Conservation (phyloP, 768 basidiomycete species). For the Lactifluus hygrophoroides region DNA sequence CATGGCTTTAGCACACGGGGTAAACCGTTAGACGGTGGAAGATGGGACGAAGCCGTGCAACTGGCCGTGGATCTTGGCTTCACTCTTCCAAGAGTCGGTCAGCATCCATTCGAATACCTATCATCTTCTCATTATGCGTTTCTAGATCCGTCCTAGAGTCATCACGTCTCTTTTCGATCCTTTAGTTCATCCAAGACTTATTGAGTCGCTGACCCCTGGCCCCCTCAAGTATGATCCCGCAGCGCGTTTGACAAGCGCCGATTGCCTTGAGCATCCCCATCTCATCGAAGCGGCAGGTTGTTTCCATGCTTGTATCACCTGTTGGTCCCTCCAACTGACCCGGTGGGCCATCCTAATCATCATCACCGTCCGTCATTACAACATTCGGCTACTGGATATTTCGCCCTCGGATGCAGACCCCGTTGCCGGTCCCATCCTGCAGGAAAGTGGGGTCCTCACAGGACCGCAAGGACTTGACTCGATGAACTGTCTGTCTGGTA, state of each 20-base stretch:
- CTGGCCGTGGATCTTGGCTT: slow-evolving; percentile 82
- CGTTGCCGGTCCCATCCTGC: no score
- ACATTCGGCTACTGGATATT: no score
- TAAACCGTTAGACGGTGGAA: slow-evolving; percentile 71
- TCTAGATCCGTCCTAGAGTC: slow-evolving; percentile 58
- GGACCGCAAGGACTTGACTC: no score
- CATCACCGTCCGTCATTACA: no score
- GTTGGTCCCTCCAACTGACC: no score
- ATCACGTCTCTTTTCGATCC: slow-evolving; percentile 69
- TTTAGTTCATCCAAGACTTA: slow-evolving; percentile 64
- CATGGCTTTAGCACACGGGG: slow-evolving; percentile 72
- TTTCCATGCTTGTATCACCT: background rate
- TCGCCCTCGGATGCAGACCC: no score
- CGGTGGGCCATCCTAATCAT: no score
- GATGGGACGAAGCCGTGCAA: slow-evolving; percentile 77
- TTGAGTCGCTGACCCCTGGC: slow-evolving; percentile 90
- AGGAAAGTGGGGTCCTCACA: no score
- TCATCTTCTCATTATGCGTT: slow-evolving; percentile 12
- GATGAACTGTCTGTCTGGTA: no score
- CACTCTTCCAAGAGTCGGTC: slow-evolving; percentile 76
- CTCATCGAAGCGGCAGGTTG: slow-evolving; percentile 63
- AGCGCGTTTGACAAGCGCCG: slow-evolving; percentile 71
- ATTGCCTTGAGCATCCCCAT: slow-evolving; percentile 87
- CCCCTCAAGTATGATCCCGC: slow-evolving; percentile 89
- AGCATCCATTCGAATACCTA: background rate